Evolutionary conservation across 208 protist species (phyloP), one percentile per base, ranked within the genome.

Genomic region (Trypanosoma boissoni): DNA sequence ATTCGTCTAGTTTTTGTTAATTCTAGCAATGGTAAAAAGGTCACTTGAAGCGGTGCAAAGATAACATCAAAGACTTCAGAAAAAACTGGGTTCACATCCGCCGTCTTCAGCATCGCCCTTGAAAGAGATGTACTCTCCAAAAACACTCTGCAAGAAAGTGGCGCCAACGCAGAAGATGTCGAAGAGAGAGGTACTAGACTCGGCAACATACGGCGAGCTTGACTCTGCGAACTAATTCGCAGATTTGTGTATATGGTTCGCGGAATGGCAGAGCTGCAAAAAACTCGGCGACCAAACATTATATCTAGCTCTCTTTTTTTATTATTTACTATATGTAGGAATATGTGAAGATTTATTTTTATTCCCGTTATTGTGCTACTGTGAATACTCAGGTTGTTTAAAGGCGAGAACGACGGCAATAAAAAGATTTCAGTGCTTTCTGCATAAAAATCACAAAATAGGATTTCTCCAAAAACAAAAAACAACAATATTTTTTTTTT

Each of bases 1-100:
- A 67, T 63, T 46, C 83, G 78, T 32, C 62, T 67, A 48, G 88
- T 88, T 63, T 79, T 75, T 79, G 79, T 90, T 89, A 93, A 93
- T 88, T 93, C 86, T 46, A 93, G 59, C 72, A 90, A 78, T 32
- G 65, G 66, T 48, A 81, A 66, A 82, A 82, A 84, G 6, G 77
- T 74, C 18, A 86, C 56, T 42, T 83, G 68, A 12, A 75, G 31
- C 14, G 68, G 72, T 9, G 71, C 70, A 16, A 90, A 67, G 41
- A 54, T 78, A 43, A 85, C 78, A 16, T 88, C 36, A 31, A 86
- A 74, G 5, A 68, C 51, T 53, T 64, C 61, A 23, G 88, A 61
- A 12, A 78, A 41, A 6, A 74, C 55, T 18, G 72, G 72, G 31
- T 88, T 72, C 41, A 68, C 48, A 39, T 76, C 74, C 0, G 51